Evolutionary conservation across 2,329 filamentous ascomycete species (phyloP).

Genomic region (Nothomitra cinnamomea): DNA sequence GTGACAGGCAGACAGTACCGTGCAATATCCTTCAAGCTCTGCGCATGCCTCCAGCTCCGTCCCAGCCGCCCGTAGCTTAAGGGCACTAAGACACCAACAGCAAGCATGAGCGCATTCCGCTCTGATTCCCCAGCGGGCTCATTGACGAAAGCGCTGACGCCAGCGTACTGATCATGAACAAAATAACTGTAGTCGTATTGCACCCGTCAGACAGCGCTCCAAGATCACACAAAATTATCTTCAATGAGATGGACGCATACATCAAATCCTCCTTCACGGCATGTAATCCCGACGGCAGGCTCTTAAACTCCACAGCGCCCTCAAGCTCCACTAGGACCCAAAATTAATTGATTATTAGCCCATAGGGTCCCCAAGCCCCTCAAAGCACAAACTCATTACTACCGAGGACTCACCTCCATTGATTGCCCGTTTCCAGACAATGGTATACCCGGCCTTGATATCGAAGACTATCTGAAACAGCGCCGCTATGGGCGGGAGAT

Average conservation of each 20-base stretch:
- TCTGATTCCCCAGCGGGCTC: conserved; percentile 59
- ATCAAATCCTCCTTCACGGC: conserved; percentile 71
- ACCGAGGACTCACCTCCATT: conserved; percentile 37
- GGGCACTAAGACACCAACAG: conserved; percentile 76
- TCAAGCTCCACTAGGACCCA: conserved; percentile 41
- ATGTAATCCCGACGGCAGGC: conserved; percentile 81
- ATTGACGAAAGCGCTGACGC: conserved; percentile 84
- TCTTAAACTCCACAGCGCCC: conserved; percentile 89
- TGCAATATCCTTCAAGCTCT: conserved; percentile 57
- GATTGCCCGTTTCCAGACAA: conserved; percentile 67
- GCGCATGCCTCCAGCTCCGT: conserved; percentile 75
- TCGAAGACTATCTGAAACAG: conserved; percentile 86
- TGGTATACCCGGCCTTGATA: conserved; percentile 74
- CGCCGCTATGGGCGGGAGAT: conserved; percentile 43
- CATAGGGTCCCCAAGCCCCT: background rate
- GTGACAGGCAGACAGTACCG: conserved; percentile 27
- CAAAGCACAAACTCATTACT: background rate
- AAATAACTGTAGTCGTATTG: conserved; percentile 43
- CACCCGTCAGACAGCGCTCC: too few species aligned
- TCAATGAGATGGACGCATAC: conserved; percentile 17
- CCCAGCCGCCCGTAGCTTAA: conserved; percentile 73
- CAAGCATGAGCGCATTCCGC: conserved; percentile 81
- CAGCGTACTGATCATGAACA: conserved; percentile 67
- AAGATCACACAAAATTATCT: too few species aligned
- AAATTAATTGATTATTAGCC: background rate